phyloP scores from a whole-genome alignment of 176 grass and related monocot genomes.

The Zoysia japonica region DNA sequence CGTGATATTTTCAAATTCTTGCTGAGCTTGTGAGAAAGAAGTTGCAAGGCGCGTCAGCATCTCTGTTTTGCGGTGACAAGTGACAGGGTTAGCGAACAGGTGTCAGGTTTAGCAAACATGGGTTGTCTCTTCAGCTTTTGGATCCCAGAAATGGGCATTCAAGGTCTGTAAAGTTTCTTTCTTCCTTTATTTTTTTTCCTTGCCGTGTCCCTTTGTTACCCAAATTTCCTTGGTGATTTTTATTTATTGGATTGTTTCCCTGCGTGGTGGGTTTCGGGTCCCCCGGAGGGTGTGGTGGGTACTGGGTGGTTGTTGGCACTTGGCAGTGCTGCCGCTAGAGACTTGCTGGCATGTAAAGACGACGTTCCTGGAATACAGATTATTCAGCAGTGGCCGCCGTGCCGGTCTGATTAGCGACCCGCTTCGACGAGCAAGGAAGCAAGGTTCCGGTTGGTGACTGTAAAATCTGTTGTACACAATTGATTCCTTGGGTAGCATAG shows the following conservation, averaged over 20 bases:
- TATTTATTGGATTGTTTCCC: conserved; percentile 74
- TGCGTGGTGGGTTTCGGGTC: conserved; percentile 34
- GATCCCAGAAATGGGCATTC: conserved; percentile 52
- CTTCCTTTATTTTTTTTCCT: background rate
- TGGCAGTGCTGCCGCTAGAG: conserved; percentile 38
- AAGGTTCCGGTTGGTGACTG: background rate
- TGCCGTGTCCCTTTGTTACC: conserved; percentile 39
- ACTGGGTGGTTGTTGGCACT: background rate
- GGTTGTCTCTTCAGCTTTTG: conserved; percentile 42
- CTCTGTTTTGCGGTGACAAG: conserved; percentile 38
- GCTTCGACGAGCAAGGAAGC: conserved; percentile 33
- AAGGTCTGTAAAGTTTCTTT: conserved; percentile 78
- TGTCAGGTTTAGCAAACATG: conserved; percentile 41
- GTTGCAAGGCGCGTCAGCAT: background rate
- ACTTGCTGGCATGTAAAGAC: conserved; percentile 37
- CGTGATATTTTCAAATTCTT: conserved; percentile 91
- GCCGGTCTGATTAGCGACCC: conserved; percentile 30
- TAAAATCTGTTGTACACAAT: background rate
- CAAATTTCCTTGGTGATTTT: conserved; percentile 49
- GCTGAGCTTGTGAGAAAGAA: conserved; percentile 52
- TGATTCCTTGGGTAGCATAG: too few relatives aligned
- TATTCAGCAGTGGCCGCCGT: conserved; percentile 38
- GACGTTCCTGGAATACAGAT: background rate
- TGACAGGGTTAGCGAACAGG: conserved; percentile 52
- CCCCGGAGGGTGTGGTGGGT: background rate